Conservation (phyloP, 108 stramenopile genomes). For the Asterionellopsis glacialis region DNA sequence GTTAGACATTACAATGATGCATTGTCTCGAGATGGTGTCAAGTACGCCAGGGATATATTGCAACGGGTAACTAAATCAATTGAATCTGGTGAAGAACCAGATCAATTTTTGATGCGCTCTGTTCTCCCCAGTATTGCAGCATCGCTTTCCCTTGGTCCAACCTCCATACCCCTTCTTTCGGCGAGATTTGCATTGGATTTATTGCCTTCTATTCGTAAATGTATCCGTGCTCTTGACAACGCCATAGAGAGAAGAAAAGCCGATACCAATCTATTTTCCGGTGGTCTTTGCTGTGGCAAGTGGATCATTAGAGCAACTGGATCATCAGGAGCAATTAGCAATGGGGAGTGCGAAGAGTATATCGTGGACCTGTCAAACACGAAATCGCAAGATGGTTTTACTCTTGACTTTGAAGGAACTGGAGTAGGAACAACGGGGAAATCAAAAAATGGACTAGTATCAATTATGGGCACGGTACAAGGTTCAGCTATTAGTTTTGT, state of each 20-base stretch:
- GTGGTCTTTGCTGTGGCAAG: conserved; percentile 41
- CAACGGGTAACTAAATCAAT: conserved; percentile 11
- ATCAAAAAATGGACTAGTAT: conserved; percentile 52
- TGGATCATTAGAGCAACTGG: conserved; percentile 65
- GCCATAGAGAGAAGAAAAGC: too few species aligned
- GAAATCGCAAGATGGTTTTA: conserved; percentile 12
- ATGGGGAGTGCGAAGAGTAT: conserved; percentile 54
- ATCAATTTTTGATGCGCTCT: conserved; percentile 20
- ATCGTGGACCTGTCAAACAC: conserved; percentile 33
- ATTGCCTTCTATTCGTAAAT: conserved; percentile 49
- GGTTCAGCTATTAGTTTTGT: conserved; percentile 61
- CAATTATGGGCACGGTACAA: conserved; percentile 38
- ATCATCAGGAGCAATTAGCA: conserved; percentile 20
- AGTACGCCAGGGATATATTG: conserved; percentile 39
- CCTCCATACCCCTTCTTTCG: conserved; percentile 70
- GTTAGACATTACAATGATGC: conserved; percentile 43
- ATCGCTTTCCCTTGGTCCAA: conserved; percentile 53
- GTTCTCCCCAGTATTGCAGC: conserved; percentile 61
- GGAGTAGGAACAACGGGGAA: conserved; percentile 58
- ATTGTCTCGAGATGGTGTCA: conserved; percentile 46
- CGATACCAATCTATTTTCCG: conserved; percentile 14
- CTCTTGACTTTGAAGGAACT: conserved; percentile 43
- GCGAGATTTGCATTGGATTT: conserved; percentile 49
- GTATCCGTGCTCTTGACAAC: conserved; percentile 32
- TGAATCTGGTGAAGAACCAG: conserved; percentile 10